Evolutionary conservation across 192 early-diverging fungal genomes (phyloP).

Genomic region (Obelidium mucronatum): DNA sequence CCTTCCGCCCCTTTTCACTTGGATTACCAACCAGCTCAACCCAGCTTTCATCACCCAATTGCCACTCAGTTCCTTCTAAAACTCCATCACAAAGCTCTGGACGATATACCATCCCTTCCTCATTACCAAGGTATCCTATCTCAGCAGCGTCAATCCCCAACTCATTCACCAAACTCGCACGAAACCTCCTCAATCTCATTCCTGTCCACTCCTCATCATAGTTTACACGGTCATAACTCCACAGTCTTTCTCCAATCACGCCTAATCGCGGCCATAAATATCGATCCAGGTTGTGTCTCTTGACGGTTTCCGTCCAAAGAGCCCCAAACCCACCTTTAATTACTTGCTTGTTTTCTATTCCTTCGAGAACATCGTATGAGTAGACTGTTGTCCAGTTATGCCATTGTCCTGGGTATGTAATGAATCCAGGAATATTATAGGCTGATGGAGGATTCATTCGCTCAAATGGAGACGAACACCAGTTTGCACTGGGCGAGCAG

Average conservation of each 20-base stretch:
- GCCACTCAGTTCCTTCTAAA: background rate
- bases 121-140: constrained; percentile 14
- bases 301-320: constrained; percentile 28
- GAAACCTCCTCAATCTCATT: constrained; percentile 5
- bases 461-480: constrained; percentile 3
- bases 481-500: constrained; percentile 13
- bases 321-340: constrained; percentile 39
- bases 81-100: constrained; percentile 18
- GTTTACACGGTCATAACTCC: constrained; percentile 14
- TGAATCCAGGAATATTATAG: constrained; percentile 14
- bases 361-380: constrained; percentile 29
- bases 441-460: background rate
- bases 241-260: constrained; percentile 41
- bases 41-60: background rate
- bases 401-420: constrained; percentile 14
- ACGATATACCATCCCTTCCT: constrained; percentile 21
- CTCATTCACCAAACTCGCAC: constrained; percentile 23
- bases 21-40: background rate
- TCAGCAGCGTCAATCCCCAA: constrained; percentile 12
- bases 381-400: constrained; percentile 44
- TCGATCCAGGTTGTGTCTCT: constrained; percentile 18
- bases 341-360: background rate
- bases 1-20: background rate
- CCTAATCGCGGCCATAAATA: constrained; percentile 9
- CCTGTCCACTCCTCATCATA: constrained; percentile 1